A percentile compares a stretch with the other conserved stretches of the same genome.
Conservation (phyloP, 148 eudicot species). For the Hydrangea macrophylla region DNA sequence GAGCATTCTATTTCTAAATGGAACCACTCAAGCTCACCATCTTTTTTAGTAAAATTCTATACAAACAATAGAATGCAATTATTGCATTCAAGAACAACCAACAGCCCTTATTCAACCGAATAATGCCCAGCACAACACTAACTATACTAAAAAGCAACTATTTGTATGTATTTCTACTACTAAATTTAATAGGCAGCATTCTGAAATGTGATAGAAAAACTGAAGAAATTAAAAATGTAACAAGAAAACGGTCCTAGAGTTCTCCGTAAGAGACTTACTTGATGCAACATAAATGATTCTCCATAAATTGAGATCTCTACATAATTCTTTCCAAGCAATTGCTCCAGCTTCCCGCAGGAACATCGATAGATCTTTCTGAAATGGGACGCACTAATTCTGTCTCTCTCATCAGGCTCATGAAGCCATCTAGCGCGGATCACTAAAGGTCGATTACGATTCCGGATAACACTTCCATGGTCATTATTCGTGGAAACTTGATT, state of each 20-base stretch:
- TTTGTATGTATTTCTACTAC: no score
- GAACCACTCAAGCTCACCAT: no score
- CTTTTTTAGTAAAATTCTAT: no score
- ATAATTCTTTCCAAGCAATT: conserved; percentile 44
- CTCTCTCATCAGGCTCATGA: conserved; percentile 67
- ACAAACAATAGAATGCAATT: no score
- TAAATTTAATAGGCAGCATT: no score
- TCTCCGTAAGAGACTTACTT: conserved; percentile 48
- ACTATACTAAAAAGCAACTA: no score
- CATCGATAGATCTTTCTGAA: conserved; percentile 83
- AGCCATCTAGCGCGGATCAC: conserved; percentile 73
- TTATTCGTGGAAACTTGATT: conserved; percentile 13
- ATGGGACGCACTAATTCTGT: conserved; percentile 72
- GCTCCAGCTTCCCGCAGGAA: conserved; percentile 72
- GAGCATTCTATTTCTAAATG: no score
- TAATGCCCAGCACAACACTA: not conserved
- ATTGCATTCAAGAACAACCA: no score
- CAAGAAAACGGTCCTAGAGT: not conserved
- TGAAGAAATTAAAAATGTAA: no score
- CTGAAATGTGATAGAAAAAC: not conserved
- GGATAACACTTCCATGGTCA: conserved; percentile 23
- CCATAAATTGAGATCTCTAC: conserved; percentile 83
- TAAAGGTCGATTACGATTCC: conserved; percentile 22
- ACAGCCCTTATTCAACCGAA: no score
- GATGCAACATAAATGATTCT: conserved; percentile 98